Conservation (phyloP, 2,329 filamentous ascomycete species). For the Colletotrichum endophyticum region DNA sequence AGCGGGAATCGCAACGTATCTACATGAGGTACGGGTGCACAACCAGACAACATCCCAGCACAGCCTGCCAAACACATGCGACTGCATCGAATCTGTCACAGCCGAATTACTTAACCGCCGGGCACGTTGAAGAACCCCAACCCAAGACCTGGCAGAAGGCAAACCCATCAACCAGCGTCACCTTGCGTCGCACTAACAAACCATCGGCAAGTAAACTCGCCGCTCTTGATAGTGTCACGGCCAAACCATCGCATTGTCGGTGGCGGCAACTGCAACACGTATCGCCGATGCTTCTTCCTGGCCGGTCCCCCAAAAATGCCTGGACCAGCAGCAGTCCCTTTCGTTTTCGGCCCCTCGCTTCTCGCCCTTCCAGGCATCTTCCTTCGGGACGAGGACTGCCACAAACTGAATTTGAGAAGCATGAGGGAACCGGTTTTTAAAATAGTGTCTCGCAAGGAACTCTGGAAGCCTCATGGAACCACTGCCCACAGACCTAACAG, state of each 20-base stretch:
- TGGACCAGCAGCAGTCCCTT: background rate
- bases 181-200: background rate
- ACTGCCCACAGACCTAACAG: background rate
- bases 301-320: background rate
- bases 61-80: background rate
- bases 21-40: background rate
- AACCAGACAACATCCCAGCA: background rate
- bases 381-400: background rate
- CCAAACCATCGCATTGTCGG: conserved; percentile 3
- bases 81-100: background rate
- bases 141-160: background rate
- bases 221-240: background rate
- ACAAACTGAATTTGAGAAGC: background rate
- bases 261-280: conserved; percentile 5
- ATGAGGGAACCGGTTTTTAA: background rate
- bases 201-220: background rate
- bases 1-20: background rate
- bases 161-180: background rate
- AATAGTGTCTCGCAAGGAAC: background rate
- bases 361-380: background rate
- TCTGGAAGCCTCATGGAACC: conserved; percentile 2
- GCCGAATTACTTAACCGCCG: background rate
- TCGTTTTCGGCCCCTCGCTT: background rate
- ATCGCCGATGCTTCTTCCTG: conserved; percentile 3
- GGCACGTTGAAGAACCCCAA: background rate